Base-by-base conservation (phyloP, 331 rosid species). In the Prunus yedoensis region DNA sequence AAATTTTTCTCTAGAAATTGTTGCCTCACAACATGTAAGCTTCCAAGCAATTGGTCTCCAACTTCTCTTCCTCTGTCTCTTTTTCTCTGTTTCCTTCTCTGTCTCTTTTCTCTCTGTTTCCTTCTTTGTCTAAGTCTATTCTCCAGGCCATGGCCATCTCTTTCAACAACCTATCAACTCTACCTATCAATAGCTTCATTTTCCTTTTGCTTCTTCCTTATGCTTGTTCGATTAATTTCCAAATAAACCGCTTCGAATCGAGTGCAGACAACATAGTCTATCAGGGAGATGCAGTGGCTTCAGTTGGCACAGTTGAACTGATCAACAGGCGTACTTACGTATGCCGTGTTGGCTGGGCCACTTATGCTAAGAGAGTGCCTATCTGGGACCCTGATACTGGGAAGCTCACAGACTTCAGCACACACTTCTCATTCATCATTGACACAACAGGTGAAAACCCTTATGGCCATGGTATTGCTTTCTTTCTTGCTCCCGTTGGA, bases 221-320 rank as follows among this genome's bases (percentile, higher is more conserved):
- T 14, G 63, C 64, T 28, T 9, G 61, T 53, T 69, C 85, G 10
- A 45, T 82, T 69, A 73, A 78, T 61, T 82, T 82, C 77, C 14
- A 62, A 3, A 51, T 77, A 4, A 10, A 74, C 61, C 77, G 70
- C 9, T 68, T 82, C 46, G 47, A 68, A 1, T n/a, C 73, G 8
- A 46, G 52, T 28, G 60, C 64, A 51, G 45, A 5, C 1, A 20
- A 49, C 38, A 28, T 78, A 57, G 56, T 65, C 16, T 84, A 80
- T 23, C 69, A 47, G 16, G 87, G 89, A 66, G 81, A 74, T 56
- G 89, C 83, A 0, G 59, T 6, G 12, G 61, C 79, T 66, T 73
- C 58, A 8, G 69, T 59, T 49, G 87, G 87, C 56, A 53, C 50
- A 4, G 30, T 77, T 10, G 73, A 71, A 3, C 72, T 74, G 8